These are phyloP conservation scores for Bryoglossum gracile DNA, from an alignment of 495 filamentous ascomycete species.

Conservation along the genomic window DNA sequence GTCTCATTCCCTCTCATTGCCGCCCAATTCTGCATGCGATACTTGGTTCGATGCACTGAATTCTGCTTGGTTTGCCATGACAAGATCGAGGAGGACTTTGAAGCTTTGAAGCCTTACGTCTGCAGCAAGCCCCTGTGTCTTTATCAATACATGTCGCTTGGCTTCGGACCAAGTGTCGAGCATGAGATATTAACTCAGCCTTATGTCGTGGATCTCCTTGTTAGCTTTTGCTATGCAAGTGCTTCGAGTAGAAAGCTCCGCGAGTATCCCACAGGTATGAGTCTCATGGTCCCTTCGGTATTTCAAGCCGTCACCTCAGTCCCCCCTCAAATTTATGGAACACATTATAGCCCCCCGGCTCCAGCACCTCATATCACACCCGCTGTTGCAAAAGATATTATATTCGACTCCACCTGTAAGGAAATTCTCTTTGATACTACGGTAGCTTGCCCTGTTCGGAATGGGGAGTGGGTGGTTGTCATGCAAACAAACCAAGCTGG, in stretches of 20 bases:
- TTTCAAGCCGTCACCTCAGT: neutral
- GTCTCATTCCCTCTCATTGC: constrained; percentile 25
- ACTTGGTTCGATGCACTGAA: constrained; percentile 75
- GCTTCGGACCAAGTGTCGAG: constrained; percentile 79
- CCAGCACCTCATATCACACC: neutral
- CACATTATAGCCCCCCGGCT: too few species aligned
- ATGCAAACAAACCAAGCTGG: constrained; percentile 2
- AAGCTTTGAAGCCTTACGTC: constrained; percentile 88
- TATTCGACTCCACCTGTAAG: constrained; percentile 28
- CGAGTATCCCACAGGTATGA: constrained; percentile 63
- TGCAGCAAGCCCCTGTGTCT: constrained; percentile 75
- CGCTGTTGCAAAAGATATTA: constrained; percentile 6
- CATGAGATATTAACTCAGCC: constrained; percentile 76
- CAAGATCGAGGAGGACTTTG: constrained; percentile 59
- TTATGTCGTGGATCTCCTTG: constrained; percentile 75
- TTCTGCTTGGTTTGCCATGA: constrained; percentile 82
- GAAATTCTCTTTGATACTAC: constrained; percentile 36
- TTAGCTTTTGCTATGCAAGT: constrained; percentile 72
- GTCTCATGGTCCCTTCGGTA: constrained; percentile 53
- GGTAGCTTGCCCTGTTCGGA: constrained; percentile 30
- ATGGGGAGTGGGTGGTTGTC: constrained; percentile 58
- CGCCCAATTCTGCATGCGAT: constrained; percentile 61
- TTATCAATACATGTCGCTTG: constrained; percentile 86
- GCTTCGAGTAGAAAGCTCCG: constrained; percentile 31
- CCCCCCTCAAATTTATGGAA: neutral